A percentile compares a stretch with the other conserved stretches of the same genome.
These are phyloP conservation scores for Uncinocarpus reesii DNA, from an alignment of 2,329 filamentous ascomycete genomes.

Conservation along the genomic window DNA sequence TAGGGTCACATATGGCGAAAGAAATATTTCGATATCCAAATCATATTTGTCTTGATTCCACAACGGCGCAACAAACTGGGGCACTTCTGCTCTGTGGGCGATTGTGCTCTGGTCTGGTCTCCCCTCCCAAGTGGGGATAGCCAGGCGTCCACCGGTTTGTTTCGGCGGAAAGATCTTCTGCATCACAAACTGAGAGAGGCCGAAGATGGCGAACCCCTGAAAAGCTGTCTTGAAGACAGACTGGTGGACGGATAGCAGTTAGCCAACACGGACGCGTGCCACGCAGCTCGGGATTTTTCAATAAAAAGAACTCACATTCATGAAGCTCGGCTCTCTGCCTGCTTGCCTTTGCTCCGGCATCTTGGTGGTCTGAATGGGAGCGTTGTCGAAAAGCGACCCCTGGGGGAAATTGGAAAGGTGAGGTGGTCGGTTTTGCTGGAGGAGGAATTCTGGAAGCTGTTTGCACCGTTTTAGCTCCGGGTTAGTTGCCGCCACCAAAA, in stretches of 20 bases:
- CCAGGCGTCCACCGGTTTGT: slow-evolving; percentile 21
- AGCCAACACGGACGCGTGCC: not conserved
- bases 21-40: slow-evolving; percentile 74
- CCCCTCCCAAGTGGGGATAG: slow-evolving; percentile 54
- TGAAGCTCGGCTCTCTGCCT: slow-evolving; percentile 8
- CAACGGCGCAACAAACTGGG: slow-evolving; percentile 68
- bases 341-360: slow-evolving; percentile 32
- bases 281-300: not conserved
- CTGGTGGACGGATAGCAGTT: slow-evolving; percentile 2
- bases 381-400: not conserved
- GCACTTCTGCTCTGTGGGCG: slow-evolving; percentile 54
- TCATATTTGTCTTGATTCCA: slow-evolving; percentile 64
- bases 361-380: slow-evolving; percentile 14
- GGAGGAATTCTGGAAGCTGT: not conserved
- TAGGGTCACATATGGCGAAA: slow-evolving; percentile 64
- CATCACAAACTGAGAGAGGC: slow-evolving; percentile 48
- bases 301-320: slow-evolving; percentile 6
- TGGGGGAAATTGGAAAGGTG: not conserved
- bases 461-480: not conserved
- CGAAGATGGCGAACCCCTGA: slow-evolving; percentile 51
- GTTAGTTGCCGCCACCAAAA: not conserved
- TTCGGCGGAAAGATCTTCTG: slow-evolving; percentile 44
- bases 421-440: not conserved
- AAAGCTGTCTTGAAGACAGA: slow-evolving; percentile 31
- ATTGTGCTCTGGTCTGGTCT: slow-evolving; percentile 48